phyloP scores from a whole-genome alignment of 495 filamentous ascomycete species.

The Aspergillus saccharolyticus region DNA sequence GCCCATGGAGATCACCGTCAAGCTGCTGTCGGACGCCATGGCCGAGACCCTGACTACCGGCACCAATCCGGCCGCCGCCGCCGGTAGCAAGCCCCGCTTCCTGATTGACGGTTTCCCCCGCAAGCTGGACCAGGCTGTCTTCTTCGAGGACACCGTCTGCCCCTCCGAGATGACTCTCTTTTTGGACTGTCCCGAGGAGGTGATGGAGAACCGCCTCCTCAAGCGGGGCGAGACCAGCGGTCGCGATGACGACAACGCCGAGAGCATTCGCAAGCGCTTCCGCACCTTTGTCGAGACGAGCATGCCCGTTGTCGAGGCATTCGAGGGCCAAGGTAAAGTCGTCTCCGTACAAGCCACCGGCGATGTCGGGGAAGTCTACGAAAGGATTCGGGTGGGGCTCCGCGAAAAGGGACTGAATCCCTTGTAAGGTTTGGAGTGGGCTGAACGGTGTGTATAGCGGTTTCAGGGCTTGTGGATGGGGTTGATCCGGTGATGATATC shows the following conservation, averaged over 20 bases:
- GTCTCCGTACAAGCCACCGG: conserved; percentile 68
- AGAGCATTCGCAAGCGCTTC: conserved; percentile 94
- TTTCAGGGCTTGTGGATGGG: not conserved
- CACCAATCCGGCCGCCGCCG: conserved; percentile 12
- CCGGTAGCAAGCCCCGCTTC: conserved; percentile 52
- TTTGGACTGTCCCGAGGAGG: conserved; percentile 82
- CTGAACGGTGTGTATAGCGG: not conserved
- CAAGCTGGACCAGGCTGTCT: conserved; percentile 91
- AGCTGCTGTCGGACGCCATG: conserved; percentile 90
- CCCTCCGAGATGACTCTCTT: conserved; percentile 80
- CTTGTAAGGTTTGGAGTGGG: conserved; percentile 13
- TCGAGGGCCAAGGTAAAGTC: conserved; percentile 70
- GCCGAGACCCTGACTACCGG: conserved; percentile 46
- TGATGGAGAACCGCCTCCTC: conserved; percentile 76
- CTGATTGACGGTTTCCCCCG: conserved; percentile 93
- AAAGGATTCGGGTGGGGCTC: conserved; percentile 54
- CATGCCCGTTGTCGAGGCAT: conserved; percentile 92
- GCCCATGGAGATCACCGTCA: conserved; percentile 97
- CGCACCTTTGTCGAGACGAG: conserved; percentile 87
- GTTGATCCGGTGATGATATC: not conserved
- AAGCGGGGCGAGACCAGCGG: conserved; percentile 90
- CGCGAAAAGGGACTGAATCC: conserved; percentile 39
- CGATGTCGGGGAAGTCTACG: conserved; percentile 69
- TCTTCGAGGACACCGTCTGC: conserved; percentile 87
- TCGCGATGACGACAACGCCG: conserved; percentile 85